Base-by-base conservation (phyloP, 495 filamentous ascomycete species). In the Pyronema domesticum region DNA sequence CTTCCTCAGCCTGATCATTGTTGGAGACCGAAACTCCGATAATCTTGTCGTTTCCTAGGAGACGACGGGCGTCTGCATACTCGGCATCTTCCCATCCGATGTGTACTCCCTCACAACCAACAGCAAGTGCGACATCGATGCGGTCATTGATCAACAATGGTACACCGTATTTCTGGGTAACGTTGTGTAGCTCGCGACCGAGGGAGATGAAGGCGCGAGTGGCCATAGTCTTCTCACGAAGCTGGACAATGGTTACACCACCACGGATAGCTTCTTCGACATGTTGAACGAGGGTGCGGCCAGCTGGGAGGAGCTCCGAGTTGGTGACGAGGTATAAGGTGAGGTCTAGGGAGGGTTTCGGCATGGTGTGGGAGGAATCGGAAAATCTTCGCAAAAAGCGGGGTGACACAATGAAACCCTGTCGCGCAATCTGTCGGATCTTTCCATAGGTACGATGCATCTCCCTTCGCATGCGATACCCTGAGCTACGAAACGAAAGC, bases 81-180 rank as follows among this genome's bases (percentile, higher is more conserved):
- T 78, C 79, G 72, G 94, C 80, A 68, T 98, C 89, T 76, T 94
- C 86, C 68, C 95, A 89, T 34, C 91, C 89, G 40, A 98, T 74
- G 67, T 98, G 89, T 11, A 95, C 84, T 44, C 91, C 91, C 65
- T 95, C 89, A 39, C 81, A 88, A 6, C 80, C 83, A 43, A 85
- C 76, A 13, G 86, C 91, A 30, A 91, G 72, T 18, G 87, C 88
- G 14, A 98, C 85, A 70, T 94, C 89, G 5, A 94, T 75, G n/a
- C 88, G 82, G 68, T 98, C 91, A 65, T 98, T 95, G 70, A 98
- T 89, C 37, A 98, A 69, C 47, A 98, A 73, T 30, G 89, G 91
- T 0, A 95, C 79, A 14, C 73, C 69, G 60, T 83, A 72, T n/a
- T 61, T 68, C 57, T 70, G 68, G 9, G 85, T 88, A 46, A 94